phyloP scores from a whole-genome alignment of 2,329 filamentous ascomycete species.

The Fusarium odoratissimum region DNA sequence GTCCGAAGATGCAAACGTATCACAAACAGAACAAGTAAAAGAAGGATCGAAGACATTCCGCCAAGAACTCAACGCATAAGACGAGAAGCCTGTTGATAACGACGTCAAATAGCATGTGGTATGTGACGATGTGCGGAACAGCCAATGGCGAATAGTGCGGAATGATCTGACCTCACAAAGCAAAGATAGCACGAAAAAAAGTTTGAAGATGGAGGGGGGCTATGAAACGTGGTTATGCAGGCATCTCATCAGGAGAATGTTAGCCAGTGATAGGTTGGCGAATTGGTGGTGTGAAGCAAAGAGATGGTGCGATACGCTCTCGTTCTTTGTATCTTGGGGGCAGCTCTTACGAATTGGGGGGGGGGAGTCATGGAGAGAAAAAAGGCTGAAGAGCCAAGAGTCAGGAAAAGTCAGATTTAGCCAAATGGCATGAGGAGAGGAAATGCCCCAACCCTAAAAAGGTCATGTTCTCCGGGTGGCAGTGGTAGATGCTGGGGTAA shows the following conservation, averaged over 20 bases:
- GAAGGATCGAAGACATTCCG: slow-evolving; percentile 24
- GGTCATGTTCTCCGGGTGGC: slow-evolving; percentile 5
- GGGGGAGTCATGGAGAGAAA: neutral
- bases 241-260: slow-evolving; percentile 22
- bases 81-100: neutral
- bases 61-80: slow-evolving; percentile 16
- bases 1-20: slow-evolving; percentile 12
- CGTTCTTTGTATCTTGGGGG: neutral
- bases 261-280: slow-evolving; percentile 14
- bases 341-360: slow-evolving; percentile 1
- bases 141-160: slow-evolving; percentile 20
- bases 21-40: slow-evolving; percentile 31
- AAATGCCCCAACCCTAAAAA: slow-evolving; percentile 1
- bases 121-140: slow-evolving; percentile 25
- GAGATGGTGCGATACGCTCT: slow-evolving; percentile 19
- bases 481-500: slow-evolving; percentile 13
- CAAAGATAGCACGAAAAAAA: neutral
- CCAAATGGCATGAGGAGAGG: neutral
- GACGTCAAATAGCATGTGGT: neutral
- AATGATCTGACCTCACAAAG: slow-evolving; percentile 9
- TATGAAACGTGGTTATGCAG: slow-evolving; percentile 39
- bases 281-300: slow-evolving; percentile 5
- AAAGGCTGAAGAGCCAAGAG: slow-evolving; percentile 14
- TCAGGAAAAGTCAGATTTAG: neutral
- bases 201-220: slow-evolving; percentile 20